These are phyloP conservation scores for Brasenia schreberi DNA, from an alignment of 164 flowering plant species.

Conservation along the genomic window DNA sequence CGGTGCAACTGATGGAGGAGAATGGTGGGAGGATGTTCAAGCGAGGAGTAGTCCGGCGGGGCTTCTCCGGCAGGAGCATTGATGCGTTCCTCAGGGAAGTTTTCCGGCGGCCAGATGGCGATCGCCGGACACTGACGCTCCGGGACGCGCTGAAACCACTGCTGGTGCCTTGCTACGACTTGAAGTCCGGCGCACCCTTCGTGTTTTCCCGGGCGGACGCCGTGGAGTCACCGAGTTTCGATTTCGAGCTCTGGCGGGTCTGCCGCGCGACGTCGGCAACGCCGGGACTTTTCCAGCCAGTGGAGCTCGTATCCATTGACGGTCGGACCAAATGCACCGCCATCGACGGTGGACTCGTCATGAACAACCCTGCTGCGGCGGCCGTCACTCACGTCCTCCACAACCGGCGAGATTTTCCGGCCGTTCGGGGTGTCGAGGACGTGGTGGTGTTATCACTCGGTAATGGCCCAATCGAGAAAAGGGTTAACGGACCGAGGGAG, in stretches of 20 bases:
- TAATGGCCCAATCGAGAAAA: not conserved
- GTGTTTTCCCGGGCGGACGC: constrained; percentile 93
- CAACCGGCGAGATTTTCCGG: constrained; percentile 94
- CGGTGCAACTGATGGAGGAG: constrained; percentile 62
- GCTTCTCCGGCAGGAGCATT: constrained; percentile 11
- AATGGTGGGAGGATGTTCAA: constrained; percentile 30
- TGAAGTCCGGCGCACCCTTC: constrained; percentile 81
- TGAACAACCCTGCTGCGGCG: constrained; percentile 91
- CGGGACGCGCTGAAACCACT: constrained; percentile 87
- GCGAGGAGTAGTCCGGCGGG: constrained; percentile 22
- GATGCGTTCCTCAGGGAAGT: not conserved
- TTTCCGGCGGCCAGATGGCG: constrained; percentile 25
- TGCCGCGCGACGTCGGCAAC: constrained; percentile 84
- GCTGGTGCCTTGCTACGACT: constrained; percentile 83
- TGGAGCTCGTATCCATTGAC: constrained; percentile 55
- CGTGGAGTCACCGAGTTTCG: constrained; percentile 65
- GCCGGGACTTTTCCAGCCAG: constrained; percentile 56
- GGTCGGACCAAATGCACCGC: constrained; percentile 59
- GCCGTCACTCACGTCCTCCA: constrained; percentile 97
- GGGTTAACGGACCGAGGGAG: not conserved
- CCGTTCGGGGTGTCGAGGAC: constrained; percentile 59
- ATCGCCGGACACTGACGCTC: constrained; percentile 42
- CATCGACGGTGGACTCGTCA: constrained; percentile 74
- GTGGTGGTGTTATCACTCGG: constrained; percentile 4
- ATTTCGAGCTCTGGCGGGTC: constrained; percentile 80